Conservation (phyloP, 306 rosid species). For the Cajanus cajan region DNA sequence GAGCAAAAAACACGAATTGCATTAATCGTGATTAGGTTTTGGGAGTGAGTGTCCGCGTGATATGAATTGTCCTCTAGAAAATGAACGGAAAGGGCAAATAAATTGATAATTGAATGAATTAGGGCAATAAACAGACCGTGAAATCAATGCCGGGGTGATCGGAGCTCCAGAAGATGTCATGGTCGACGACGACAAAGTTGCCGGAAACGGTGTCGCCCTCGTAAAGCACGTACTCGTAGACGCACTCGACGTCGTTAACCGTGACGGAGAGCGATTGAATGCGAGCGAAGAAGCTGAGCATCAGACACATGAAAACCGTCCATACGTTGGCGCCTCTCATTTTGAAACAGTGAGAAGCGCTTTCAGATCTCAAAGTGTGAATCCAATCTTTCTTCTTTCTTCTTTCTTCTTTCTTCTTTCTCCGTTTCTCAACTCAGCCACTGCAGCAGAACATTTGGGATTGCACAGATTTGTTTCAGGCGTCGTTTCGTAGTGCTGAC, state of each 20-base stretch:
- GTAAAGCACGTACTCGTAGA: slow-evolving; percentile 84
- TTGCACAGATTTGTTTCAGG: neutral
- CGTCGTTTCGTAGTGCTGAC: slow-evolving; percentile 28
- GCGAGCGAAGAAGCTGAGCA: slow-evolving; percentile 47
- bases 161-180: slow-evolving; percentile 87
- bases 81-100: neutral
- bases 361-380: slow-evolving; percentile 33
- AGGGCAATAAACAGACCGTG: slow-evolving; percentile 41
- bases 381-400: too few species aligned
- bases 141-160: slow-evolving; percentile 98
- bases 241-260: slow-evolving; percentile 81
- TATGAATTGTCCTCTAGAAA: too few species aligned
- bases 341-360: neutral
- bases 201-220: slow-evolving; percentile 87
- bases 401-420: neutral
- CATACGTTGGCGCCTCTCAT: slow-evolving; percentile 37
- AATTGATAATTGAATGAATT: slow-evolving; percentile 1
- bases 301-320: slow-evolving; percentile 44
- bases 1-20: too few species aligned
- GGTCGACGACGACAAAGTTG: slow-evolving; percentile 92
- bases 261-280: slow-evolving; percentile 78
- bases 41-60: too few species aligned
- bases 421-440: neutral
- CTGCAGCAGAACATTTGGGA: neutral
- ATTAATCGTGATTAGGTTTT: too few species aligned